These are phyloP conservation scores for Hypoxylon fuscum DNA, from an alignment of 495 filamentous ascomycete genomes.

Conservation along the genomic window DNA sequence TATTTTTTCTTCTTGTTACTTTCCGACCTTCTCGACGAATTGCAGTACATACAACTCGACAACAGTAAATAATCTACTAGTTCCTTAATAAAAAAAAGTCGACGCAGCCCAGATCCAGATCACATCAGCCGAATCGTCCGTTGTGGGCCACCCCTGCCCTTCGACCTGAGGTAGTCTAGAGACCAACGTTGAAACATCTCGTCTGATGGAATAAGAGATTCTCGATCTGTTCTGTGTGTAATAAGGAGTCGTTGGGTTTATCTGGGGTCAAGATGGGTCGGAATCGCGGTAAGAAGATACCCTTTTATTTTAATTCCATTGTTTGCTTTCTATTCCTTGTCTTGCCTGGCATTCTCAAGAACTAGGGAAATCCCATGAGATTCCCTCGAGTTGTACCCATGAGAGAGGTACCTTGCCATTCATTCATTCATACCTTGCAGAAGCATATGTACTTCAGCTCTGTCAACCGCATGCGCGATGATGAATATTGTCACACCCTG, in stretches of 20 bases:
- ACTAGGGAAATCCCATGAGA: slow-evolving; percentile 3
- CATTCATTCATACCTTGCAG: slow-evolving; percentile 29
- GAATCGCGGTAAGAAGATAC: slow-evolving; percentile 58
- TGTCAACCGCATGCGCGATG: slow-evolving; percentile 16
- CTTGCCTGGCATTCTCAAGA: slow-evolving; percentile 2
- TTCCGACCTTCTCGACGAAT: slow-evolving; percentile 12
- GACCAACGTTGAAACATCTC: slow-evolving; percentile 14
- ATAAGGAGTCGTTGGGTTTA: slow-evolving; percentile 13
- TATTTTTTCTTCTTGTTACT: slow-evolving; percentile 18
- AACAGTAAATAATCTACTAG: slow-evolving; percentile 21
- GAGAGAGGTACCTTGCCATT: slow-evolving; percentile 23
- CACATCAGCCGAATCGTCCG: slow-evolving; percentile 21
- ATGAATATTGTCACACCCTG: slow-evolving; percentile 14
- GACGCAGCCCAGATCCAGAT: slow-evolving; percentile 16
- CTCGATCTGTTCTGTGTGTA: neutral
- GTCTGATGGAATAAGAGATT: slow-evolving; percentile 34
- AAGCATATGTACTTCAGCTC: slow-evolving; percentile 29
- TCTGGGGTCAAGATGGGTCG: slow-evolving; percentile 47
- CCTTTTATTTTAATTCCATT: slow-evolving; percentile 11
- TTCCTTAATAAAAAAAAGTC: slow-evolving; percentile 20
- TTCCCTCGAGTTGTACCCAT: slow-evolving; percentile 14
- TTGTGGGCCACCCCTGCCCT: slow-evolving; percentile 33
- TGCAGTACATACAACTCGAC: slow-evolving; percentile 15
- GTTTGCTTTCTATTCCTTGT: slow-evolving; percentile 1
- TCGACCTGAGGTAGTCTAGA: slow-evolving; percentile 18